Conservation (phyloP, 2,329 filamentous ascomycete genomes). For the Alternaria ventricosa region DNA sequence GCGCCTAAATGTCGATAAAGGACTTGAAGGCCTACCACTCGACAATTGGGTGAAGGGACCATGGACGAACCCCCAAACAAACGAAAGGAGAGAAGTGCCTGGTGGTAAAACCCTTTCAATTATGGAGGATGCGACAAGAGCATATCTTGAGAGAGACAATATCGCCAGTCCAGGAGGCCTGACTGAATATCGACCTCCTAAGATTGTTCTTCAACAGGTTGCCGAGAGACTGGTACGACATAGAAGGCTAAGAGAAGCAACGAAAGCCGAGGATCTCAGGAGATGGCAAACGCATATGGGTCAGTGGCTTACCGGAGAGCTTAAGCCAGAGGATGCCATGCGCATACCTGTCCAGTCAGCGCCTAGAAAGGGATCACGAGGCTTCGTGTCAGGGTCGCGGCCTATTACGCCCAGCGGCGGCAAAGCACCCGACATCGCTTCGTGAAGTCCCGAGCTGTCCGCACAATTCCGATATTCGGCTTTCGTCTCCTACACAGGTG, state of each 20-base stretch:
- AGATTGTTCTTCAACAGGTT: slow-evolving; percentile 53
- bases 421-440: neutral
- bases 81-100: slow-evolving; percentile 40
- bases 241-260: slow-evolving; percentile 51
- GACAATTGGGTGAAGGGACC: slow-evolving; percentile 56
- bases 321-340: slow-evolving; percentile 36
- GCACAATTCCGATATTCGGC: neutral
- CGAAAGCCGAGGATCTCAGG: slow-evolving; percentile 37
- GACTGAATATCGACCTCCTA: slow-evolving; percentile 55
- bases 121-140: slow-evolving; percentile 54
- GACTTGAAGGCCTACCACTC: slow-evolving; percentile 54
- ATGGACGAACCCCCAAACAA: slow-evolving; percentile 46
- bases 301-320: slow-evolving; percentile 45
- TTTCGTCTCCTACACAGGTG: neutral
- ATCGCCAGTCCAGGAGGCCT: slow-evolving; percentile 44
- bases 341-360: slow-evolving; percentile 5
- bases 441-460: neutral
- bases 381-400: slow-evolving; percentile 4
- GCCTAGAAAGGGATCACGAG: slow-evolving; percentile 11
- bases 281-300: slow-evolving; percentile 51
- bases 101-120: slow-evolving; percentile 52
- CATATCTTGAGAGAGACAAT: slow-evolving; percentile 48
- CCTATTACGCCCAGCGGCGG: slow-evolving; percentile 3
- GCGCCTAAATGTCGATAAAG: slow-evolving; percentile 55
- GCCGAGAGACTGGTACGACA: slow-evolving; percentile 58